Evolutionary conservation across 345 rosid genomes (phyloP), one percentile per base, ranked within the genome.

Genomic region (Aquilaria yunnanensis): DNA sequence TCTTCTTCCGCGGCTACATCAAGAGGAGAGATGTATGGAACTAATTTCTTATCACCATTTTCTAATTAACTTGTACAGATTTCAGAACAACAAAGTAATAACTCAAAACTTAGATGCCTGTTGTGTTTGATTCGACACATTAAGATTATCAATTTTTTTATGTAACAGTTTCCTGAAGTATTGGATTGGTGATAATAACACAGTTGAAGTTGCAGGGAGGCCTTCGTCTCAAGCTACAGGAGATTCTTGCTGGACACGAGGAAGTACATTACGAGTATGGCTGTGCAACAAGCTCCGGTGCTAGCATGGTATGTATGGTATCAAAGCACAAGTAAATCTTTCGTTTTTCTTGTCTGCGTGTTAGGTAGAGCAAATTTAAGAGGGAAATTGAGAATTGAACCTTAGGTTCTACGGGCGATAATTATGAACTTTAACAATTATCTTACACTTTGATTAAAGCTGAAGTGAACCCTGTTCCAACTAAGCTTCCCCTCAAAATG

Each of bases 1-100:
- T 94, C 66, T 90, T 88, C 76, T 94, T 94, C 78, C 87, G 91
- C 32, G 99, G 99, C 59, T 83, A 83, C 74, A 94, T 97, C 10
- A 69, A 74, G 64, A 85, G 99, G 75, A 94, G 90, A 86, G 97
- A 77, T 57, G 96, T 88, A 85, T 47, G 79, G 23, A 23, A 23
- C 23, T 23, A 23, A 23, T 23, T 23, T 23, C 23, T 23, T 23
- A 23, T 23, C 23, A 23, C 23, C 23, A 23, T 23, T 23, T 23
- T 23, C 23, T 23, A 23, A 23, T 23, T 23, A 23, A 23, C 23
- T 23, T 23, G 23, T 23, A 23, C 23, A 23, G 23, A 23, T 23
- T 23, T 23, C 23, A 23, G 23, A 23, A 23, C 23, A 23, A 23
- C 23, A 23, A 23, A 23, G 23, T 23, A 23, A 23, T 23, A 23